These are phyloP conservation scores for Cordyceps tenuipes DNA, from an alignment of 2,329 filamentous ascomycete genomes.

Conservation along the genomic window DNA sequence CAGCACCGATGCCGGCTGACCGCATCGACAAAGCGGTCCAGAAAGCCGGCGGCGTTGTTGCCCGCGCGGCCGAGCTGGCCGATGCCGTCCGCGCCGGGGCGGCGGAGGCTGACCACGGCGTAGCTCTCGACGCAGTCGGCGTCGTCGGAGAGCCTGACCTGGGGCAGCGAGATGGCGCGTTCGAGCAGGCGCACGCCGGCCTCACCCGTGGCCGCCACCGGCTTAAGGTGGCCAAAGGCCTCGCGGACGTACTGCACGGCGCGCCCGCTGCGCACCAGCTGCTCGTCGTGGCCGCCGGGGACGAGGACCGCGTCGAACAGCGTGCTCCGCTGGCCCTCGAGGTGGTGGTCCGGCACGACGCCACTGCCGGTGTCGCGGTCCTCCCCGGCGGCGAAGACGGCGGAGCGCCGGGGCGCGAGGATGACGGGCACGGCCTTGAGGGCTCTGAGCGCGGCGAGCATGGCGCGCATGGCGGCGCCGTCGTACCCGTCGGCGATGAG, in stretches of 20 bases:
- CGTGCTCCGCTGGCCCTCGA: conserved; percentile 70
- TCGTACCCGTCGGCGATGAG: conserved; percentile 75
- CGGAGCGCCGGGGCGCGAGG: conserved; percentile 60
- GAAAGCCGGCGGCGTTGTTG: conserved; percentile 60
- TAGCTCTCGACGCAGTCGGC: conserved; percentile 54
- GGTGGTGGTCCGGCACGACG: conserved; percentile 64
- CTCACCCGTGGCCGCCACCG: conserved; percentile 68
- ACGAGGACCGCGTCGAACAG: conserved; percentile 77
- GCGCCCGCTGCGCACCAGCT: conserved; percentile 60
- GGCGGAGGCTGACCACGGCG: conserved; percentile 63
- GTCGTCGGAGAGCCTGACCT: conserved; percentile 30
- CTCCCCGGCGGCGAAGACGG: conserved; percentile 54
- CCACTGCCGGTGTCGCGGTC: conserved; percentile 41
- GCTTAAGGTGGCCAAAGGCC: conserved; percentile 73
- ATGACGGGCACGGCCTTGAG: conserved; percentile 61
- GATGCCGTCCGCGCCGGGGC: conserved; percentile 46
- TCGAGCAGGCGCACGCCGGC: conserved; percentile 53
- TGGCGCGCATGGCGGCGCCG: conserved; percentile 51
- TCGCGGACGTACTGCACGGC: conserved; percentile 71
- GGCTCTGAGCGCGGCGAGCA: conserved; percentile 54
- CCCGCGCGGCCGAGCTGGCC: conserved; percentile 54
- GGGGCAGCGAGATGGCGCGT: conserved; percentile 35
- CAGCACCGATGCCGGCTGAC: conserved; percentile 69
- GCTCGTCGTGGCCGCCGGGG: conserved; percentile 59
- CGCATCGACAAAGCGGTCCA: conserved; percentile 61